phyloP scores from a whole-genome alignment of 2,329 filamentous ascomycete genomes.

The Botrytis elliptica region DNA sequence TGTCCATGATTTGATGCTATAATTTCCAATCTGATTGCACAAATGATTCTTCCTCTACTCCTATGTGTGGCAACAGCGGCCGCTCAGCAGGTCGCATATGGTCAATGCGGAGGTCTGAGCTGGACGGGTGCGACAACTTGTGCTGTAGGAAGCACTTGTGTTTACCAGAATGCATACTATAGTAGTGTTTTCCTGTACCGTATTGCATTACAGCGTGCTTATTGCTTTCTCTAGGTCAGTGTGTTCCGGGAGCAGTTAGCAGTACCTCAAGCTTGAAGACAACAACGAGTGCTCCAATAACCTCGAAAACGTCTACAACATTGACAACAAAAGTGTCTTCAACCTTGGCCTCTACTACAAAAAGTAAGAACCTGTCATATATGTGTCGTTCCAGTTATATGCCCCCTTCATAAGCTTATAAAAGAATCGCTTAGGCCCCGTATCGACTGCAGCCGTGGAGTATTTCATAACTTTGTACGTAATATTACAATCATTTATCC shows the following conservation, averaged over 20 bases:
- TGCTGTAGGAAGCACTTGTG: slow-evolving; percentile 23
- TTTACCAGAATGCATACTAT: slow-evolving; percentile 25
- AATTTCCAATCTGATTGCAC: no score
- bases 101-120: slow-evolving; percentile 31
- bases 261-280: background rate
- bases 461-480: slow-evolving; percentile 8
- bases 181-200: background rate
- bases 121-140: slow-evolving; percentile 28
- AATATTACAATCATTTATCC: background rate
- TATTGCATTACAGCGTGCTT: background rate
- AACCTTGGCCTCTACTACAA: background rate
- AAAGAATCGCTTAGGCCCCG: background rate
- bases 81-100: slow-evolving; percentile 22
- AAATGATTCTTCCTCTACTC: background rate
- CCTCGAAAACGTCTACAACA: background rate
- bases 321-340: background rate
- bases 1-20: background rate
- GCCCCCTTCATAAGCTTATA: background rate
- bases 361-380: background rate
- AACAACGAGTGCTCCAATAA: background rate
- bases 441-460: background rate
- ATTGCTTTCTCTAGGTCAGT: background rate
- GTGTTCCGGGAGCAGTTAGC: background rate
- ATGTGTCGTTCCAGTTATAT: background rate
- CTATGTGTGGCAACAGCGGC: background rate